Evolutionary conservation across 1,284 basidiomycete species (phyloP), one percentile per base, ranked within the genome.

Genomic region (Leucoagaricus sp.): DNA sequence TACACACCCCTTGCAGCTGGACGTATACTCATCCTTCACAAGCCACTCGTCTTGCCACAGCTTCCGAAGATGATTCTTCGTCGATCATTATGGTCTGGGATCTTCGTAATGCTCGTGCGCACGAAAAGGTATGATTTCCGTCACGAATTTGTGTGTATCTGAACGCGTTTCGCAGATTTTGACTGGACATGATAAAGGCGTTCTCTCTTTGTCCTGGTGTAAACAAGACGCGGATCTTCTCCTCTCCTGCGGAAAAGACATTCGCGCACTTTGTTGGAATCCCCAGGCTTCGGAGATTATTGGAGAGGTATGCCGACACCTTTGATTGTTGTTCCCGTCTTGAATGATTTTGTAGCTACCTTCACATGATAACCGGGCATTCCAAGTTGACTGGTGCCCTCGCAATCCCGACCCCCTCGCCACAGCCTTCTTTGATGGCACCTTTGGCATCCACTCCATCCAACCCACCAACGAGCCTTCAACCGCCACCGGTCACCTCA

Each of bases 31-130:
- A 61, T 58, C 15, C 58, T 51, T 45, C 57, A 4, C 63, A 96
- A 93, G 88, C 94, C 6, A 98, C 96, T 4, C 84, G 94, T 61
- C 82, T 99, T 9, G 91, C 96, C 47, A 98, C 96, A 1, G 90
- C 96, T 1, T 96, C 94, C 2, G 96, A 98, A 72, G 96, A 98
- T 66, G 96, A 99, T 71, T 85, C 90, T 36, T 94, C 93, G 0
- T 96, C 96, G 0, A 86, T 98, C 61, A 93, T 99, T 69, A 96
- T 98, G 92, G 86, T 98, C 45, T 99, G 96, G 97, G 96, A 99
- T 78, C 81, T 98, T 58, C 87, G 96, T 60, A 99, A 99, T 70
- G 94, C 95, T 33, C 90, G 95, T 58, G 96, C 96, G 1, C 96
- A 97, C 1, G 96, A 97, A 74, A 93, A 93, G 80, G 91, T 91